Conservation (phyloP, 306 rosid species). For the Prosopis cineraria region DNA sequence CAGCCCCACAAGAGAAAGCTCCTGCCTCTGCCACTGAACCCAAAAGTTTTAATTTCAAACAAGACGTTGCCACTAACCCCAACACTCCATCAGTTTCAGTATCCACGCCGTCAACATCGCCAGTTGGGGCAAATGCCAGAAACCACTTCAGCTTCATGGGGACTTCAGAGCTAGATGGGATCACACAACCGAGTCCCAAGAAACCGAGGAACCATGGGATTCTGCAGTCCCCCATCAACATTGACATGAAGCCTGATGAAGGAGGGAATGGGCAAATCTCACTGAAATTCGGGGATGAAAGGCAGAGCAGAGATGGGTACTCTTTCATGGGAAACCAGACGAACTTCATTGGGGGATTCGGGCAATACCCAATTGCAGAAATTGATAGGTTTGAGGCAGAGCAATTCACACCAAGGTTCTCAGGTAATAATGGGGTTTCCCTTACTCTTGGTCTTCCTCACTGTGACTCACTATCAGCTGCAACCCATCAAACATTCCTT, state of each 20-base stretch:
- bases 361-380: constrained; percentile 90
- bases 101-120: constrained; percentile 56
- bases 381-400: constrained; percentile 85
- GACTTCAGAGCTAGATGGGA: constrained; percentile 83
- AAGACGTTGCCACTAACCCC: constrained; percentile 49
- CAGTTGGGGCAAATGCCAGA: constrained; percentile 52
- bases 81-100: constrained; percentile 50
- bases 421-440: constrained; percentile 88
- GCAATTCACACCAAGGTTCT: constrained; percentile 75
- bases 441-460: constrained; percentile 94
- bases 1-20: constrained; percentile 50
- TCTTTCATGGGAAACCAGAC: constrained; percentile 80
- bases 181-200: constrained; percentile 86
- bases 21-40: constrained; percentile 44
- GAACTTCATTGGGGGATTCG: constrained; percentile 85
- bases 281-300: constrained; percentile 69
- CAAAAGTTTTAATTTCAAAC: constrained; percentile 58
- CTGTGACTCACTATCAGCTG: constrained; percentile 76
- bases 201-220: constrained; percentile 57
- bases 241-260: constrained; percentile 60
- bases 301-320: constrained; percentile 82
- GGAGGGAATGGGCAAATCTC: constrained; percentile 50
- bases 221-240: constrained; percentile 51
- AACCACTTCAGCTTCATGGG: constrained; percentile 84
- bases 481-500: constrained; percentile 70